A percentile compares a stretch with the other conserved stretches of the same genome.
Conservation (phyloP, 441 rosid genomes). For the Populus tomentosa region DNA sequence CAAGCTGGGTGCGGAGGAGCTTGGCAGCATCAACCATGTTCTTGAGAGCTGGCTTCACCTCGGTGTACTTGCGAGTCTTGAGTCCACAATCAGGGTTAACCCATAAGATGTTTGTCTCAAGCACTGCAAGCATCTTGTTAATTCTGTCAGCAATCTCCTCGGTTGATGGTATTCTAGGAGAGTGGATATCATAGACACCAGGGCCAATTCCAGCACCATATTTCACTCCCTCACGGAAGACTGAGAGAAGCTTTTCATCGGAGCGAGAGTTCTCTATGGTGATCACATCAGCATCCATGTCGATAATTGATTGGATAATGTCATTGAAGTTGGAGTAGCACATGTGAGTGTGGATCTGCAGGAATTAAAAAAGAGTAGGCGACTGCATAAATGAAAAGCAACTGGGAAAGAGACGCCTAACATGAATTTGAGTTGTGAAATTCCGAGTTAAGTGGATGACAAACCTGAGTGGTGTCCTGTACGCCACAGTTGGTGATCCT, state of each 20-base stretch:
- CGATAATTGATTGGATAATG: too few relatives aligned
- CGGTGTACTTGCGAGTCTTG: conserved; percentile 87
- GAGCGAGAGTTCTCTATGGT: too few relatives aligned
- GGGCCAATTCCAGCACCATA: too few relatives aligned
- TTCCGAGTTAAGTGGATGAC: conserved; percentile 4
- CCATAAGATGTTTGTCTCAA: conserved; percentile 89
- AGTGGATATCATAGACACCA: too few relatives aligned
- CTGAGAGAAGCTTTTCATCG: too few relatives aligned
- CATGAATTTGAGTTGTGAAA: too few relatives aligned
- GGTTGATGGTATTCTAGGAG: too few relatives aligned
- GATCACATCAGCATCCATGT: too few relatives aligned
- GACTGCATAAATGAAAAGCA: not conserved
- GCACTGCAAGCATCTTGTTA: conserved; percentile 97
- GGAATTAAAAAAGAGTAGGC: not conserved
- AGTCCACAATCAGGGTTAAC: conserved; percentile 99
- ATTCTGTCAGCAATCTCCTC: conserved; percentile 84
- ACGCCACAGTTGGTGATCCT: conserved; percentile 90
- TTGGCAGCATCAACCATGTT: conserved; percentile 95
- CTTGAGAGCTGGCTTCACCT: conserved; percentile 86
- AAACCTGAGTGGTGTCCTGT: conserved; percentile 84
- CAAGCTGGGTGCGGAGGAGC: conserved; percentile 81
- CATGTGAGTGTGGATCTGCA: conserved; percentile 48
- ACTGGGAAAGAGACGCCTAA: not conserved
- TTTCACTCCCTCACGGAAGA: too few relatives aligned
- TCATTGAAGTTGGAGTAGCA: too few relatives aligned